Evolutionary conservation across 768 basidiomycete genomes (phyloP).

Genomic region (Macrolepiota albuminosa): DNA sequence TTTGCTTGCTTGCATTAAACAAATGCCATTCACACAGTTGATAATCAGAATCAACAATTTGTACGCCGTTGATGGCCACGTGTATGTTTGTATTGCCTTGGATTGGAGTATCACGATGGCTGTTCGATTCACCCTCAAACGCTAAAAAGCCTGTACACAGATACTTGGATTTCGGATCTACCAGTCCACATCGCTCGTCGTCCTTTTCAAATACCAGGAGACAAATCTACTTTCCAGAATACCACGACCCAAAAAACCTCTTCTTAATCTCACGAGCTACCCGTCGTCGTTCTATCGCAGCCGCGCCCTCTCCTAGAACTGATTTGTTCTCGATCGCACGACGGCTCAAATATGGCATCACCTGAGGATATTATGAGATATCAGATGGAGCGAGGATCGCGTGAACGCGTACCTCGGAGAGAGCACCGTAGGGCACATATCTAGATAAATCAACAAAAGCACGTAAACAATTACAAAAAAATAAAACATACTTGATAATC

Average conservation of each 20-base stretch:
- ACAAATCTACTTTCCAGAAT: neutral
- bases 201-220: neutral
- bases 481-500: conserved; percentile 60
- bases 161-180: neutral
- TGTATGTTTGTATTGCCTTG: too few species aligned
- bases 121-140: too few species aligned
- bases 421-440: conserved; percentile 73
- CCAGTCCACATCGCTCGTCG: neutral
- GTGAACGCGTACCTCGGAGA: conserved; percentile 47
- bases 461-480: conserved; percentile 4
- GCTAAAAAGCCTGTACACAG: neutral
- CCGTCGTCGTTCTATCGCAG: conserved; percentile 53
- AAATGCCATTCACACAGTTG: too few species aligned
- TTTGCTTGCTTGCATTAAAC: too few species aligned
- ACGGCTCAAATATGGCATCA: conserved; percentile 87
- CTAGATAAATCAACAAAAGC: conserved; percentile 19
- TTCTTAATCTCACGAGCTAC: conserved; percentile 52
- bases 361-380: conserved; percentile 31
- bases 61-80: too few species aligned
- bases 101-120: too few species aligned
- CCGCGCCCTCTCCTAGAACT: conserved; percentile 70
- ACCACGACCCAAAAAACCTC: conserved; percentile 27
- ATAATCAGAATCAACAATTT: too few species aligned
- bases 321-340: conserved; percentile 94
- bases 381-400: neutral